Conservation (phyloP, 805 yeast genomes). For the Millerago galiae region DNA sequence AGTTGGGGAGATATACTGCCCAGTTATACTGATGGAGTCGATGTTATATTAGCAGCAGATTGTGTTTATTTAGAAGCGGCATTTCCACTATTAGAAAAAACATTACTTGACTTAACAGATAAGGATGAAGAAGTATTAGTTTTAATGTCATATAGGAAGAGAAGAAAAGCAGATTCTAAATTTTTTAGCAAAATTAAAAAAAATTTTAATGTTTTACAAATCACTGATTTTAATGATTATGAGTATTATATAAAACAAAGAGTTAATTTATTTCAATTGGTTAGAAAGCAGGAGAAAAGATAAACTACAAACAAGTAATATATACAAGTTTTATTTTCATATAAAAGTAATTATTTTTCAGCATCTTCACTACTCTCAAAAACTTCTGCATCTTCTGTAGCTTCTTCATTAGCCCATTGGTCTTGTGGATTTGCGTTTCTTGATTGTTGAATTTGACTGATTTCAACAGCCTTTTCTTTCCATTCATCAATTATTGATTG, state of each 20-base stretch:
- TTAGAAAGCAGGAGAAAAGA: constrained; percentile 16
- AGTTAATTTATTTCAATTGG: constrained; percentile 36
- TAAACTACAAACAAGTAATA: not conserved
- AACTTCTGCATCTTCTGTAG: not conserved
- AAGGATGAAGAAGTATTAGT: constrained; percentile 35
- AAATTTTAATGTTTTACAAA: constrained; percentile 25
- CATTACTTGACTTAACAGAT: constrained; percentile 37
- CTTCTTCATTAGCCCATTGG: not conserved
- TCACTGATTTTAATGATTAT: constrained; percentile 29
- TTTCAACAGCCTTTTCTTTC: constrained; percentile 62
- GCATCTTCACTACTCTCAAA: not conserved
- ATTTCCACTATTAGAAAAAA: constrained; percentile 44
- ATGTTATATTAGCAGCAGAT: constrained; percentile 51
- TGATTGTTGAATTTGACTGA: constrained; percentile 33
- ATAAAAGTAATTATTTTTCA: not conserved
- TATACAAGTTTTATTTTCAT: not conserved
- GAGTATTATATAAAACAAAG: constrained; percentile 32
- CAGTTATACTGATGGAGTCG: constrained; percentile 30
- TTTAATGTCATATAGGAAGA: constrained; percentile 46
- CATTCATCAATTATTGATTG: constrained; percentile 65
- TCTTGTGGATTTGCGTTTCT: constrained; percentile 12
- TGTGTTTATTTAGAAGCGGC: constrained; percentile 52
- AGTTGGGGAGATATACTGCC: constrained; percentile 41
- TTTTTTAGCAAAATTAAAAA: constrained; percentile 29
- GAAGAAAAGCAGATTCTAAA: constrained; percentile 38